Base-by-base conservation (phyloP, 169 alveolate genomes). In the Eimeria acervulina region DNA sequence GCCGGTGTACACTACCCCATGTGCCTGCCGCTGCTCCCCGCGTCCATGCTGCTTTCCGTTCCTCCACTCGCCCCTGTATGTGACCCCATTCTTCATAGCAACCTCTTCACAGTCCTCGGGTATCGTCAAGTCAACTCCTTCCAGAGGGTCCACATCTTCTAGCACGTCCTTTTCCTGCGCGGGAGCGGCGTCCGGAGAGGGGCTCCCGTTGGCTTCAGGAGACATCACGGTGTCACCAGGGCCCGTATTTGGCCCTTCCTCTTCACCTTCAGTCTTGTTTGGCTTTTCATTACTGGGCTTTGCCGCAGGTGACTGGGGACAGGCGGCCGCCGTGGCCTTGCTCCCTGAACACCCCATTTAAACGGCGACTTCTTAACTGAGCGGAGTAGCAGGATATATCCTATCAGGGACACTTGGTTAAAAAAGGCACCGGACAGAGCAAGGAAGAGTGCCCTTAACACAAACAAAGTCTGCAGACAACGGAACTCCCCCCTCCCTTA, bases 1-100 rank as follows among this genome's bases (percentile, higher is more conserved):
- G 15, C 99, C 99, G 12, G 97, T 95, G 74, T 98, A 98, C 44
- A 96, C 97, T 76, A 76, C 99, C 94, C 98, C 98, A 52, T 97
- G 97, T 0, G 91, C 95, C 96, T 97, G 97, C 59, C 90, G 95
- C 93, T 97, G 97, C 91, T 90, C 96, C 33, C 98, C 98, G n/a
- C 96, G 74, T 52, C 98, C 98, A 59, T 97, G 98, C 90, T 97
- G 98, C 93, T 94, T 95, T 10, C 98, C 98, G 68, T 96, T 96
- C 26, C 88, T 76, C 98, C 98, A 98, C 55, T 97, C 97, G 12
- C 99, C 99, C 33, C 97, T 97, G 96, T 98, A 98, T 5, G 97
- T 74, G 81, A 97, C 98, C 28, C 98, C 98, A 93, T 97, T 98
- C 81, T 95, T 96, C 96, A 96, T 97, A 40, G 95, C 97, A 76